Evolutionary conservation across 495 filamentous ascomycete genomes (phyloP).

Genomic region (Parathielavia hyrcaniae): DNA sequence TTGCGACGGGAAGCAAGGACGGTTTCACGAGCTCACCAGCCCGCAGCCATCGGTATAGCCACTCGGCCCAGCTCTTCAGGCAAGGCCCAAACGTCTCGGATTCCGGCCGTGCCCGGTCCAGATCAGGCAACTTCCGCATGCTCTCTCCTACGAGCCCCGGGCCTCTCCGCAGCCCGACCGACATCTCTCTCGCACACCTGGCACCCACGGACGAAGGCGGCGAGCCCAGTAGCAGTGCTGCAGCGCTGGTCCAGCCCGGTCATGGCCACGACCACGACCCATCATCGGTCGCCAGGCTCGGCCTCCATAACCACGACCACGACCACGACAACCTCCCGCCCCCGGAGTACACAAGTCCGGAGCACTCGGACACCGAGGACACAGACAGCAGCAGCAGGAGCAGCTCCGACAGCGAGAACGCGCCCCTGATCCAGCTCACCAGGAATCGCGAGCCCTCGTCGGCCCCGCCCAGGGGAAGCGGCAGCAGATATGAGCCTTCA

Average conservation of each 20-base stretch:
- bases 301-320: slow-evolving; percentile 30
- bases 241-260: slow-evolving; percentile 22
- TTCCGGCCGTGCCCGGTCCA: slow-evolving; percentile 46
- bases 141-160: slow-evolving; percentile 77
- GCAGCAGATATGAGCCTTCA: slow-evolving; percentile 5
- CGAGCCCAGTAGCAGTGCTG: slow-evolving; percentile 59
- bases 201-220: slow-evolving; percentile 68
- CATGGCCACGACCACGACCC: slow-evolving; percentile 35
- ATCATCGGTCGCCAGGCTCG: slow-evolving; percentile 28
- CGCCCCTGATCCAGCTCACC: slow-evolving; percentile 35
- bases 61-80: slow-evolving; percentile 40
- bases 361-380: slow-evolving; percentile 42
- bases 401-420: slow-evolving; percentile 43
- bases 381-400: slow-evolving; percentile 43
- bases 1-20: slow-evolving; percentile 68
- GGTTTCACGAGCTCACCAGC: slow-evolving; percentile 55
- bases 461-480: slow-evolving; percentile 32
- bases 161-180: slow-evolving; percentile 84
- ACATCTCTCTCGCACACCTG: slow-evolving; percentile 81
- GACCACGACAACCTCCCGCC: slow-evolving; percentile 47
- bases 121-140: slow-evolving; percentile 57
- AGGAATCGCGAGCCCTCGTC: slow-evolving; percentile 41
- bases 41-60: slow-evolving; percentile 47
- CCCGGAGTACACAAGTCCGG: slow-evolving; percentile 70
- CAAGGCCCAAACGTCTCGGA: slow-evolving; percentile 31